Evolutionary conservation across 2,329 filamentous ascomycete genomes (phyloP).

Genomic region (Fusarium sp.): DNA sequence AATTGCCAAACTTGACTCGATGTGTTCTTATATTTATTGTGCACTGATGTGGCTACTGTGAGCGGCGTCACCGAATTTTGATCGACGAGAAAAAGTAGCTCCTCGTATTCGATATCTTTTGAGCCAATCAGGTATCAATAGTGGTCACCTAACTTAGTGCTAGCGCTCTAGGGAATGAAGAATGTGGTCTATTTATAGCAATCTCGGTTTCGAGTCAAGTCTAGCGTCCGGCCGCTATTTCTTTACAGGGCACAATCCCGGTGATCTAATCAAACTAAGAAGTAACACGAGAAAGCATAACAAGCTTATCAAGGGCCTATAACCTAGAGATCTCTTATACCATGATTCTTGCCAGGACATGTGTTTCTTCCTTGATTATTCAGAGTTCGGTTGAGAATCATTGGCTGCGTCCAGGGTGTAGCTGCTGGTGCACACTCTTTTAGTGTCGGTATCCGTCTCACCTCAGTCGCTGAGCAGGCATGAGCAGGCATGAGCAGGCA

Average conservation of each 20-base stretch:
- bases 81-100: background rate
- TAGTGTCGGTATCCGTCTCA: background rate
- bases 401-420: background rate
- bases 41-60: background rate
- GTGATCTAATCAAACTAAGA: too few relatives aligned
- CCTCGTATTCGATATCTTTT: background rate
- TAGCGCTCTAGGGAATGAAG: background rate
- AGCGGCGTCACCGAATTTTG: background rate
- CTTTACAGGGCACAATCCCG: too few relatives aligned
- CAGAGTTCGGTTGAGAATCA: background rate
- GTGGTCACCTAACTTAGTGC: fast-evolving
- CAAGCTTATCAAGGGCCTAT: background rate
- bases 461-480: too few relatives aligned
- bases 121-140: background rate
- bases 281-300: background rate
- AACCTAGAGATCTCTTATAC: background rate
- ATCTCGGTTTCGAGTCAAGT: fast-evolving
- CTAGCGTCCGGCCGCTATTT: background rate
- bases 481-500: too few relatives aligned
- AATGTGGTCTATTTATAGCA: background rate
- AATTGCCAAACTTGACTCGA: background rate
- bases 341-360: background rate
- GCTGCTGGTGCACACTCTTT: background rate
- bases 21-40: background rate
- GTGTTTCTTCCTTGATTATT: background rate